Percentiles rank a stretch among this genome's conserved stretches.
Evolutionary conservation across 2,329 filamentous ascomycete species (phyloP).

Genomic region (Penicillium sp.): DNA sequence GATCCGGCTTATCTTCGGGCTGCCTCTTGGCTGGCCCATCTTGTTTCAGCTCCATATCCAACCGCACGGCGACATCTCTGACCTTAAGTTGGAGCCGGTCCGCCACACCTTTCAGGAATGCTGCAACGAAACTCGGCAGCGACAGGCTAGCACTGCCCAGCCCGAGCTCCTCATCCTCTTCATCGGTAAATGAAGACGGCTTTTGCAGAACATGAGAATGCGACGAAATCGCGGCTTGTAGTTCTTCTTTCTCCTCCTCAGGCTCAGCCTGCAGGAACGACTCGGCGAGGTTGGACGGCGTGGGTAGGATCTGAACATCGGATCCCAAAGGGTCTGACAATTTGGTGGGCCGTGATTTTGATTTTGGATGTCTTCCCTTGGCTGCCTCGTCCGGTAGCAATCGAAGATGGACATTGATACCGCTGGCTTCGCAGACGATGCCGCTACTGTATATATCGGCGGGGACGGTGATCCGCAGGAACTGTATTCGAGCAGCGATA

Average conservation of each 20-base stretch:
- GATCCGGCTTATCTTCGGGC: slow-evolving; percentile 35
- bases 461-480: slow-evolving; percentile 76
- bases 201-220: slow-evolving; percentile 51
- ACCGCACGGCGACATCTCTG: slow-evolving; percentile 48
- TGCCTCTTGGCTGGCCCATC: slow-evolving; percentile 36
- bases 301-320: slow-evolving; percentile 45
- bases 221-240: slow-evolving; percentile 54
- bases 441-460: slow-evolving; percentile 82
- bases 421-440: slow-evolving; percentile 76
- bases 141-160: slow-evolving; percentile 53
- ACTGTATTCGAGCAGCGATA: slow-evolving; percentile 66
- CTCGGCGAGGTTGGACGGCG: slow-evolving; percentile 55
- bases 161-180: slow-evolving; percentile 49
- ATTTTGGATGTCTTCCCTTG: slow-evolving; percentile 30
- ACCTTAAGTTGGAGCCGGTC: slow-evolving; percentile 55
- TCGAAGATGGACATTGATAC: slow-evolving; percentile 66
- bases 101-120: slow-evolving; percentile 55
- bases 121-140: slow-evolving; percentile 56
- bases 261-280: slow-evolving; percentile 59
- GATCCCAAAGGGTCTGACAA: slow-evolving; percentile 24
- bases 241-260: slow-evolving; percentile 52
- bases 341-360: slow-evolving; percentile 7
- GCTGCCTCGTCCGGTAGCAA: slow-evolving; percentile 45
- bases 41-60: slow-evolving; percentile 48
- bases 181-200: slow-evolving; percentile 44